Evolutionary conservation across 305 asterid genomes (phyloP).

Genomic region (Fraxinus angustifolia): DNA sequence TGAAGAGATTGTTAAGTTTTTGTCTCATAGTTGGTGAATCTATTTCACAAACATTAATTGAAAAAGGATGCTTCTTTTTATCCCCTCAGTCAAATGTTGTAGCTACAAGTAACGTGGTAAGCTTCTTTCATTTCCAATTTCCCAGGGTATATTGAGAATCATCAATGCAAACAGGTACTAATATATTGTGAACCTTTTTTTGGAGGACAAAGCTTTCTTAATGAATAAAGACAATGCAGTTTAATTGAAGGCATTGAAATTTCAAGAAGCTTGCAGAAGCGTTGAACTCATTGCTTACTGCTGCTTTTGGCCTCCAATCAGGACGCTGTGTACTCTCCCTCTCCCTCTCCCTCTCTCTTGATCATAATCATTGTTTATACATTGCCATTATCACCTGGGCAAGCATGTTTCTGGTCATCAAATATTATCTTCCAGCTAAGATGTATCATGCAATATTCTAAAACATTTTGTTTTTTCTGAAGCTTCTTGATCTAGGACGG

Average conservation of each 20-base stretch:
- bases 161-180: slow-evolving; percentile 15
- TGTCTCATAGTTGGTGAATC: slow-evolving; percentile 16
- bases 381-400: neutral
- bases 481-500: slow-evolving; percentile 27
- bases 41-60: slow-evolving; percentile 27
- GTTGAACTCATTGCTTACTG: neutral
- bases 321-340: neutral
- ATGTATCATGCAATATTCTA: neutral
- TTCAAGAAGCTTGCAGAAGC: neutral
- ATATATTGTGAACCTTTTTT: neutral
- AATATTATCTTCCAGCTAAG: neutral
- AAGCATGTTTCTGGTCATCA: neutral
- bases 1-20: slow-evolving; percentile 1
- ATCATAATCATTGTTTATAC: neutral
- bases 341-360: neutral
- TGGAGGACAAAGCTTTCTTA: neutral
- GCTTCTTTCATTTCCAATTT: slow-evolving; percentile 20
- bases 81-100: slow-evolving; percentile 15
- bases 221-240: neutral
- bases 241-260: neutral
- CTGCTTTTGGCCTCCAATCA: neutral
- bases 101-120: slow-evolving; percentile 24
- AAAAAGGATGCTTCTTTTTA: slow-evolving; percentile 26
- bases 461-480: neutral
- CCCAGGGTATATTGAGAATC: neutral